Conservation (phyloP, 2,329 filamentous ascomycete genomes). For the Hypocrella siamensis region DNA sequence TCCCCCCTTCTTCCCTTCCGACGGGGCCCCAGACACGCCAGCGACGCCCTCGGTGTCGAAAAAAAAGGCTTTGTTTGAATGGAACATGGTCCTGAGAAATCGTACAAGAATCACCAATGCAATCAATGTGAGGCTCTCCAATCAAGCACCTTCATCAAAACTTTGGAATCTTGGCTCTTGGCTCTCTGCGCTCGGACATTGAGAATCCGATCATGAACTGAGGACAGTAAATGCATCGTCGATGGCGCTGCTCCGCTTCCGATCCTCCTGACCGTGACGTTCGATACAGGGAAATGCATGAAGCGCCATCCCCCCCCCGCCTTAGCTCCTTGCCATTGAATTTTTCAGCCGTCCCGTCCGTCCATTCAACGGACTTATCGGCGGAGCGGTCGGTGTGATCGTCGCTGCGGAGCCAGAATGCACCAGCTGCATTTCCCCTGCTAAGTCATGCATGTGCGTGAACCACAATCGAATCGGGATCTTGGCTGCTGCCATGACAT, state of each 20-base stretch:
- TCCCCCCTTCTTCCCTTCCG: too few species aligned
- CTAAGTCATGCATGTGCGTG: neutral
- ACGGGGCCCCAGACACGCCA: too few species aligned
- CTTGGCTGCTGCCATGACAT: constrained; percentile 1
- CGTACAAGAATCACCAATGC: too few species aligned
- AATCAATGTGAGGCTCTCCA: too few species aligned
- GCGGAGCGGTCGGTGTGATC: constrained; percentile 5
- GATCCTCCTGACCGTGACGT: constrained; percentile 2
- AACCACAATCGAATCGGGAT: constrained; percentile 1
- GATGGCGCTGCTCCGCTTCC: constrained; percentile 5
- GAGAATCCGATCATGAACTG: neutral
- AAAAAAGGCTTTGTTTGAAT: too few species aligned
- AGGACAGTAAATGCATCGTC: constrained; percentile 3
- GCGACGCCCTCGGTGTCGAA: too few species aligned
- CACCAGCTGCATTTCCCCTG: constrained; percentile 1
- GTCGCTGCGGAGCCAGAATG: constrained; percentile 3
- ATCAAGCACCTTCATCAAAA: too few species aligned
- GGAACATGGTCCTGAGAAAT: too few species aligned
- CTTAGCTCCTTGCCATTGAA: constrained; percentile 1
- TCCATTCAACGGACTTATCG: neutral
- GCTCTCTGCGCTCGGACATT: too few species aligned
- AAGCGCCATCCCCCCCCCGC: constrained; percentile 1
- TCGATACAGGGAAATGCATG: constrained; percentile 1
- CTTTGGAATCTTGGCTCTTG: too few species aligned
- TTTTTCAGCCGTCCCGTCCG: neutral